phyloP scores from a whole-genome alignment of 306 rosid species.

The Ochetophila trinervis region DNA sequence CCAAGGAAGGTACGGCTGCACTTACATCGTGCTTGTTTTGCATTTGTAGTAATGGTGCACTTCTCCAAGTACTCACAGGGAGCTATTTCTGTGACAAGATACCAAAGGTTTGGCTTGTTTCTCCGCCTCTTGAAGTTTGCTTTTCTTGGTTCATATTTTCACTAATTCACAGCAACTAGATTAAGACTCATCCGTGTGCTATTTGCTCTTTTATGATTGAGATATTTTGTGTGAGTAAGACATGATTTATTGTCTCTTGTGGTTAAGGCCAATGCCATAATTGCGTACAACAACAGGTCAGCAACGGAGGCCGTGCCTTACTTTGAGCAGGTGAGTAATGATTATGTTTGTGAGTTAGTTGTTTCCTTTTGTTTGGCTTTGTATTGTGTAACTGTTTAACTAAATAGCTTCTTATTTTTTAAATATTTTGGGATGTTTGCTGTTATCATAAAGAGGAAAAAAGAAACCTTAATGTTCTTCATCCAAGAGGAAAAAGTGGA shows the following conservation, averaged over 20 bases:
- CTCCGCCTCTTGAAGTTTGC: neutral
- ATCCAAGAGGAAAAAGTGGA: neutral
- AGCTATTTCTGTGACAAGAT: slow-evolving; percentile 46
- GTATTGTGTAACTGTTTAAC: too few species aligned
- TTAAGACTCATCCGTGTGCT: neutral
- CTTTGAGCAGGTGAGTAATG: slow-evolving; percentile 84
- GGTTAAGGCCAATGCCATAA: slow-evolving; percentile 84
- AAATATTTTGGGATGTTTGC: neutral
- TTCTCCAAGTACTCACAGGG: slow-evolving; percentile 48
- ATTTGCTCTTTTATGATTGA: neutral
- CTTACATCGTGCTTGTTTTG: slow-evolving; percentile 2
- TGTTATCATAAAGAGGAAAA: neutral
- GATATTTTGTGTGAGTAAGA: slow-evolving; percentile 11
- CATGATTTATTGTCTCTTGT: slow-evolving; percentile 33
- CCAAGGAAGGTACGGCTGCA: neutral
- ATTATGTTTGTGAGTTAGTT: neutral
- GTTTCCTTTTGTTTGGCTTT: neutral
- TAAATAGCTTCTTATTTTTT: neutral
- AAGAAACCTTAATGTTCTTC: neutral
- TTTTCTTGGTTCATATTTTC: neutral
- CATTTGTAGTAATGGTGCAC: slow-evolving; percentile 48
- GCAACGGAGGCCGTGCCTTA: slow-evolving; percentile 96
- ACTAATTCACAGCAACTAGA: neutral
- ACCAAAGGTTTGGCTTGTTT: slow-evolving; percentile 43
- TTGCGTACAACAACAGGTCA: slow-evolving; percentile 89